Conservation (phyloP, 2,329 filamentous ascomycete genomes). For the Fusarium cyanostomum region DNA sequence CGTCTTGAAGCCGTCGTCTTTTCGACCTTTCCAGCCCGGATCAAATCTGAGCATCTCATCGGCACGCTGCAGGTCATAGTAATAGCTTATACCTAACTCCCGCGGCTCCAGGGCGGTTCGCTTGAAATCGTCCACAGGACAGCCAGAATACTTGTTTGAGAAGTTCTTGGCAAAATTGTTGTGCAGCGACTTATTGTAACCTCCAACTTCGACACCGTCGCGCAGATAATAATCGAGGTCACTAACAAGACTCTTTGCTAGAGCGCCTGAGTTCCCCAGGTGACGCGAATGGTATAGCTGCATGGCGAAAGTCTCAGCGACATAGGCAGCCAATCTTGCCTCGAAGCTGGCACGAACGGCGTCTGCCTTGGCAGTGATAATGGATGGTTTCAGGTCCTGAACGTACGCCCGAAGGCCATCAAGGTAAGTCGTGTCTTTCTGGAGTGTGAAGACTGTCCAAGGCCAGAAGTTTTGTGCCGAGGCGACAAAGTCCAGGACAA, state of each 20-base stretch:
- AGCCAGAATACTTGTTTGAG: conserved; percentile 76
- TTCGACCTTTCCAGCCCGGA: conserved; percentile 76
- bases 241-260: conserved; percentile 76
- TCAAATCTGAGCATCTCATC: conserved; percentile 80
- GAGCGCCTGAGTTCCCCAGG: conserved; percentile 69
- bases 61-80: conserved; percentile 82
- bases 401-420: conserved; percentile 77
- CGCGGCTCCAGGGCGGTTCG: conserved; percentile 73
- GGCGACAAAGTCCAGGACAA: conserved; percentile 86
- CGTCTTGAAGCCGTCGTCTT: conserved; percentile 76
- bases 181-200: conserved; percentile 89
- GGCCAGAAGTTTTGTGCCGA: conserved; percentile 95
- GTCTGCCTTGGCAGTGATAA: conserved; percentile 63
- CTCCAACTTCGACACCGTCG: conserved; percentile 79
- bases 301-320: conserved; percentile 90
- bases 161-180: conserved; percentile 87
- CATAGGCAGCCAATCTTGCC: conserved; percentile 78
- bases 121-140: conserved; percentile 81
- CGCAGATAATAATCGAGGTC: conserved; percentile 83
- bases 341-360: conserved; percentile 67
- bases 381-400: conserved; percentile 62
- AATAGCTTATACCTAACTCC: conserved; percentile 79
- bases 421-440: conserved; percentile 78
- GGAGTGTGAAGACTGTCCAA: conserved; percentile 86
- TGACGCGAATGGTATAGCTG: conserved; percentile 88